Conservation (phyloP, 805 yeast genomes). For the Kodamaea leandrae region DNA sequence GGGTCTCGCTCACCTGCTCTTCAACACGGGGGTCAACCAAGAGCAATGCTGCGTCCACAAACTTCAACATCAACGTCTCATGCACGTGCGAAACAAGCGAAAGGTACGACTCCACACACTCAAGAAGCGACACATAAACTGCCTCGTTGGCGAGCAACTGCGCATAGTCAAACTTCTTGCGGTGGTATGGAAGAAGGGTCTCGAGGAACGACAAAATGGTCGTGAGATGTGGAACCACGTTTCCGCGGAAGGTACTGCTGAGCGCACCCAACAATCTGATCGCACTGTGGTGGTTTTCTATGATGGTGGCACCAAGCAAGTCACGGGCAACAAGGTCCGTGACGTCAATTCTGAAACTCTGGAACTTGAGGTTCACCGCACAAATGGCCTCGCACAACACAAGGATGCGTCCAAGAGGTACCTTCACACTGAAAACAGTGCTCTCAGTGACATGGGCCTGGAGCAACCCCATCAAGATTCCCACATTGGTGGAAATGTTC, state of each 20-base stretch:
- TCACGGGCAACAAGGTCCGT: conserved; percentile 50
- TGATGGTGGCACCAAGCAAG: conserved; percentile 43
- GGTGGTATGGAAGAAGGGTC: conserved; percentile 53
- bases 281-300: conserved; percentile 45
- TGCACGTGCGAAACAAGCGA: conserved; percentile 37
- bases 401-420: conserved; percentile 63
- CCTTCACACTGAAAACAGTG: conserved; percentile 53
- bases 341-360: conserved; percentile 57
- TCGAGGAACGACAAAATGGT: conserved; percentile 56
- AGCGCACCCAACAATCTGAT: conserved; percentile 39
- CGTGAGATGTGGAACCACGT: conserved; percentile 46
- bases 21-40: conserved; percentile 36
- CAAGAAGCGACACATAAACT: conserved; percentile 38
- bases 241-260: conserved; percentile 35
- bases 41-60: conserved; percentile 55
- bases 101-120: conserved; percentile 23
- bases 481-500: conserved; percentile 51
- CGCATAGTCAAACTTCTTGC: conserved; percentile 28
- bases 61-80: conserved; percentile 54
- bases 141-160: conserved; percentile 37
- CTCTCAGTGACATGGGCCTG: conserved; percentile 45
- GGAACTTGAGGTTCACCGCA: conserved; percentile 52
- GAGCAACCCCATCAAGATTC: conserved; percentile 40
- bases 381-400: conserved; percentile 52
- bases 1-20: conserved; percentile 4